Base-by-base conservation (phyloP, 257 asterid genomes). In the Lycium ferocissimum region DNA sequence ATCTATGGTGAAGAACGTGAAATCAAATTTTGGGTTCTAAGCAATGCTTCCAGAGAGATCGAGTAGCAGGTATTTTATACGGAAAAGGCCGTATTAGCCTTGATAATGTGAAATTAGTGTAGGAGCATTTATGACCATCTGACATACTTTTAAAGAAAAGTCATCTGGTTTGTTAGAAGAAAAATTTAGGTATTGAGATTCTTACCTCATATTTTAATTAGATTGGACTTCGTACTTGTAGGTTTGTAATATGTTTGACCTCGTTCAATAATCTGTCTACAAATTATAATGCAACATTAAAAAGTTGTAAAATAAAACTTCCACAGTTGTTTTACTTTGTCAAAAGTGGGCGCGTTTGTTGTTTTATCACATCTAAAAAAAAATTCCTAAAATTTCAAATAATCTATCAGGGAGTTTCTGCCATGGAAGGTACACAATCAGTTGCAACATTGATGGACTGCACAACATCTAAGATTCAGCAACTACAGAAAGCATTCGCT, bases 401-500 rank as follows among this genome's bases (percentile, higher is more conserved):
- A 53, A 66, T 13, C 26, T 51, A 51, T 49, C 82, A 78, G 66
- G 82, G 49, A 78, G 0, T 53, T 15, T 84, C 90, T 90, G 67
- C 89, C 91, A 94, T 96, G 99, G 98, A 94, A 83, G 92, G 90
- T 86, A 86, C 88, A 61, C 87, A 88, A 35, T 87, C 97, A 67
- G 93, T 90, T 83, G 91, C 93, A 81, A 40, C 92, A 5, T 87
- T 94, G 79, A 94, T 96, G 92, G 94, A 93, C 84, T 91, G 95
- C 47, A 93, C 98, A 35, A 90, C 93, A 90, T 92, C 98, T 53
- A 96, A 94, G 94, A 90, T 96, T 86, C 97, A 93, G 53, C 98
- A 92, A 40, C 95, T 96, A 79, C 98, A 96, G 86, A 94, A 95
- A 87, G 99, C 98, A 85, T 96, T 96, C 83, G 97, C 99, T 12